phyloP scores from a whole-genome alignment of 2,329 filamentous ascomycete genomes.

The Beauveria rudraprayagi region DNA sequence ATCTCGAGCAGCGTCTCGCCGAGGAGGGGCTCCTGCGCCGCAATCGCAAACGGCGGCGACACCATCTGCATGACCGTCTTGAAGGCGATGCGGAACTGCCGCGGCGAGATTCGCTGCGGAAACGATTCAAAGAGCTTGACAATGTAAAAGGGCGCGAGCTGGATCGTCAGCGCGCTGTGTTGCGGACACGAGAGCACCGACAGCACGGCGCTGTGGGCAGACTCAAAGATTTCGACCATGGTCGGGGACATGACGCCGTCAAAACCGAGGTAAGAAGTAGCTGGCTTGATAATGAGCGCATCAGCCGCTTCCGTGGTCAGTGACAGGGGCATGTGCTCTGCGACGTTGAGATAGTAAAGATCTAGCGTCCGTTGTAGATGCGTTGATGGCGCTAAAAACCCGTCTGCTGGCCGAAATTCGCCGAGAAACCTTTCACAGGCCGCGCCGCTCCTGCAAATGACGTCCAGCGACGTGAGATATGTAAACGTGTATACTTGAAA shows the following conservation, averaged over 20 bases:
- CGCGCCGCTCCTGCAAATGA: conserved; percentile 62
- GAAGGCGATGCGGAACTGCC: conserved; percentile 85
- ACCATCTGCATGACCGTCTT: conserved; percentile 76
- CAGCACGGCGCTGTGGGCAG: conserved; percentile 75
- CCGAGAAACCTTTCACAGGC: conserved; percentile 60
- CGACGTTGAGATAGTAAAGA: conserved; percentile 79
- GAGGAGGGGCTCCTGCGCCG: conserved; percentile 65
- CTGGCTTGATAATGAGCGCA: conserved; percentile 63
- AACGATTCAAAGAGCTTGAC: conserved; percentile 74
- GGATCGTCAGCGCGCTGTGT: conserved; percentile 61
- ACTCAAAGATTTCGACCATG: conserved; percentile 64
- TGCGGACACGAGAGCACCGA: conserved; percentile 74
- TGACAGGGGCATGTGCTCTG: conserved; percentile 71
- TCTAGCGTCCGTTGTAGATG: conserved; percentile 63
- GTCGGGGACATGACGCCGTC: conserved; percentile 35
- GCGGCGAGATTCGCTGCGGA: conserved; percentile 65
- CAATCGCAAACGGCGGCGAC: conserved; percentile 68
- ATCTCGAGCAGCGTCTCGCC: conserved; percentile 76
- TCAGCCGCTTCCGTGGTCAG: conserved; percentile 62
- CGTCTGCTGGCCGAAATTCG: conserved; percentile 42
- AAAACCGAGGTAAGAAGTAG: conserved; percentile 61
- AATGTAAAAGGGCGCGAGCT: conserved; percentile 74
- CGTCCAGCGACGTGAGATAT: conserved; percentile 74
- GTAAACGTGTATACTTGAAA: conserved; percentile 84
- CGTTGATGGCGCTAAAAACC: conserved; percentile 22